Evolutionary conservation across 805 yeast genomes (phyloP), one percentile per base, ranked within the genome.

Genomic region (Candida takata): DNA sequence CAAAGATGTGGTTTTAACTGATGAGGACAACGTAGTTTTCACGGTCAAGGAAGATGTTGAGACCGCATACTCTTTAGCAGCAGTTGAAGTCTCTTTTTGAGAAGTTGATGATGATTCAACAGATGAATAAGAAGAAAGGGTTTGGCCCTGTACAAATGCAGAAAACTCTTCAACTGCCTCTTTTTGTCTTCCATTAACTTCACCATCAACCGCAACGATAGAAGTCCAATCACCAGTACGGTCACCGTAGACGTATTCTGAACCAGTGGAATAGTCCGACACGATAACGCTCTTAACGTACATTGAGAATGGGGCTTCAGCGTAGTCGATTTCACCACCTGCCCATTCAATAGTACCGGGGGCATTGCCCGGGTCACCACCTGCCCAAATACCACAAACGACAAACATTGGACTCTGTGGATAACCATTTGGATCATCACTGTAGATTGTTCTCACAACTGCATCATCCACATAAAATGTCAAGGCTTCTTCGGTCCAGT

Each of bases 341-440:
- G 90, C 86, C 92, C 92, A 82, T 50, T 74, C 75, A 38, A 82
- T 79, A 2, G 88, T 80, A 33, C 90, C 90, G 26, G 64, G 63
- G 6, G 67, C 63, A 49, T 80, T 80, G 18, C 63, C 47, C 20
- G 82, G 63, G 57, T 81, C 87, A 55, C 92, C 92, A 49, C 88
- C 90, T 4, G 87, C 87, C 90, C 92, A 82, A 23, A 77, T 61
- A 45, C 92, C 90, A 42, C 74, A 64, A 53, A 64, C 69, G 10
- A 82, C 55, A 45, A 64, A 69, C 88, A 87, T 84, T 33, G 97
- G 97, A n/a, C 86, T 65, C 62, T 87, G 95, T 29, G 97, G 97
- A 58, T 73, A 88, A 5, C 95, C 95, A 52, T 75, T 69, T 13
- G 73, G 54, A 16, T 78, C 64, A 37, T 64, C 60, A 38, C 74